Evolutionary conservation across 2,329 filamentous ascomycete genomes (phyloP).

Genomic region (Sarocladium brachiariae): DNA sequence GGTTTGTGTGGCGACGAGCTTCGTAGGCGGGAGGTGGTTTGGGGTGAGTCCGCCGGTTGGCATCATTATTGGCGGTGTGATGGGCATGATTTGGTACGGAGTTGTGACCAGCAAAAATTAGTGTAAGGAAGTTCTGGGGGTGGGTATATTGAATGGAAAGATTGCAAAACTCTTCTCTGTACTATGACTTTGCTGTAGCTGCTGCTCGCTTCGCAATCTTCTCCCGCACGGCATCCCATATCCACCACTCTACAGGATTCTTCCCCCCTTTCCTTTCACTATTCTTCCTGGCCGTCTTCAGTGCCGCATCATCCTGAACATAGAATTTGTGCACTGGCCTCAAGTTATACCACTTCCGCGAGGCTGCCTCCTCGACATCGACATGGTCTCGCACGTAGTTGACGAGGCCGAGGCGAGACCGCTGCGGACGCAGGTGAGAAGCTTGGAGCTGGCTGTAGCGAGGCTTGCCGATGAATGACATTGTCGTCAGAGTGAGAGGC

Average conservation of each 20-base stretch:
- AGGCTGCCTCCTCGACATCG: constrained; percentile 23
- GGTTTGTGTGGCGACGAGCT: constrained; percentile 40
- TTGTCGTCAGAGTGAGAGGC: constrained; percentile 46
- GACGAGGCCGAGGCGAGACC: constrained; percentile 30
- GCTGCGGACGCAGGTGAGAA: constrained; percentile 26
- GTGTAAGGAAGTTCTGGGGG: background rate
- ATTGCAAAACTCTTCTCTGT: too few relatives aligned
- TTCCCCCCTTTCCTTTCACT: constrained; percentile 17
- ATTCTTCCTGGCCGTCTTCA: constrained; percentile 13
- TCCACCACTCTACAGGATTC: constrained; percentile 30
- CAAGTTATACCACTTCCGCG: constrained; percentile 33
- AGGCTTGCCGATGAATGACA: constrained; percentile 49
- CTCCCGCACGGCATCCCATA: constrained; percentile 33
- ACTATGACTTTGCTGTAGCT: background rate
- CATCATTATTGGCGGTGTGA: constrained; percentile 23
- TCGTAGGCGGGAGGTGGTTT: constrained; percentile 24
- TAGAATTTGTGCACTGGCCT: constrained; percentile 32
- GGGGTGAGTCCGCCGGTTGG: constrained; percentile 21
- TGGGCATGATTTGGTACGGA: constrained; percentile 23
- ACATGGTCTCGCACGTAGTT: constrained; percentile 31
- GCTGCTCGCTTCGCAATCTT: constrained; percentile 21
- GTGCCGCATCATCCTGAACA: constrained; percentile 24
- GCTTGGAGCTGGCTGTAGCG: constrained; percentile 38
- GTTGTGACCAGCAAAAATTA: constrained; percentile 13
- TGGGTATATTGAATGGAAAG: background rate